Base-by-base conservation (phyloP, 2,329 filamentous ascomycete genomes). In the Shiraia sp. region DNA sequence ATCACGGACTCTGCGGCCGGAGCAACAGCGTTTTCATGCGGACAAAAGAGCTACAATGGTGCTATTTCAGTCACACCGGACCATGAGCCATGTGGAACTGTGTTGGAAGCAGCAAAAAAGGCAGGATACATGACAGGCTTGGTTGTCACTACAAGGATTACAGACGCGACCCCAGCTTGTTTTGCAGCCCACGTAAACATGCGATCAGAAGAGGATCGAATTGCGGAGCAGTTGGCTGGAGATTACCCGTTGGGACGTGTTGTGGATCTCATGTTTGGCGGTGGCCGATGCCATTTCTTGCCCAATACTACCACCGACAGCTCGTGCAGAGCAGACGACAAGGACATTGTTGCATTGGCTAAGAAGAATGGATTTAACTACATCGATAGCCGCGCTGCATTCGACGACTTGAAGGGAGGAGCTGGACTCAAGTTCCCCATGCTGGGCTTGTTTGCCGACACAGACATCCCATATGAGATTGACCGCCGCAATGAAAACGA, bases 1-100 rank as follows among this genome's bases (percentile, higher is more conserved):
- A 87, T 99, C 37, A 99, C 93, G 1, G 93, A 99, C 71, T 95
- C 88, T 45, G 93, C 93, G 4, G 93, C 93, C n/a, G 93, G 93
- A 26, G 93, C 93, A 3, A 99, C 93, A 0, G 93, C 93, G 1
- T 99, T 99, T 69, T 90, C 89, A 2, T 99, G 93, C 62, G 92
- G 83, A 14, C 74, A 79, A 64, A 99, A 99, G 81, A 95, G 86
- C 68, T 99, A 99, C 75, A 99, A 99, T 64, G 90, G 90, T 33
- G 93, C 93, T 55, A 97, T 99, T 56, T 88, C 90, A 8, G 87
- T 95, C 39, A 77, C 95, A 12, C 91, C 91, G 0, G 86, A 95
- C 69, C 83, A 87, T 55, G 82, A 83, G 22, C 90, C 93, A 4
- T 99, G 93, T 68, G 93, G 92, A 6, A 96, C 91, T 13, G 90